Base-by-base conservation (phyloP, 768 basidiomycete species). In the Leccinellum rugosiceps region DNA sequence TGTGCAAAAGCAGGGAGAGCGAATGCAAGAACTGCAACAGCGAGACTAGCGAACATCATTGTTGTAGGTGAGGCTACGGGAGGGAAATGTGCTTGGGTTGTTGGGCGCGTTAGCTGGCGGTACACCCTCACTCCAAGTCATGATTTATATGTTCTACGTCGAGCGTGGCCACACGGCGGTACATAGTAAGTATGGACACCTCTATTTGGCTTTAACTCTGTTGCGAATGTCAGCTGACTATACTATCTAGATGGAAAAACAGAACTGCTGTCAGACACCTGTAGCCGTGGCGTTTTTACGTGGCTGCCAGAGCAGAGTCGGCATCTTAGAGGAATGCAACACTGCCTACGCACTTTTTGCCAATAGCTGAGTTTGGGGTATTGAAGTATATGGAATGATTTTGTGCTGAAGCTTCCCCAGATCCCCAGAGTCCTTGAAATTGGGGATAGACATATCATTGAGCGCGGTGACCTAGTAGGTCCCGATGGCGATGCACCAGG, bases 1-100 rank as follows among this genome's bases (percentile, higher is more conserved):
- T 62, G 58, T 19, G 65, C 58, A 38, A 72, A 52, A 19, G 57
- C 53, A 17, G 64, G 52, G 50, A 68, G 52, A 23, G 60, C 52
- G 31, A 65, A 34, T 1, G 61, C 45, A 34, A 72, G 38, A 34
- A 50, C 1, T 11, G 61, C 52, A 14, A 43, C 46, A 13, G 53
- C 31, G 53, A 62, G 31, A 21, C 61, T 52, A 15, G 31, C 8
- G 59, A 71, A 58, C 28, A 67, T 74, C 72, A 74, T 75, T 31
- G 21, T 49, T 38, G 6, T 41, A 15, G 14, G 17, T 34, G 11
- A 44, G 32, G 25, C 11, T 17, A 9, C 17, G 19, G 10, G 19
- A 19, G 19, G 41, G 41, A 19, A 5, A 19, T 19, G 41, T 19
- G 41, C 41, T 63, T 28, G 43, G 21, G 23, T 13, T 28, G 34